Evolutionary conservation across 805 yeast genomes (phyloP), one percentile per base, ranked within the genome.

Genomic region (Cyberlindnera mississippiensis): DNA sequence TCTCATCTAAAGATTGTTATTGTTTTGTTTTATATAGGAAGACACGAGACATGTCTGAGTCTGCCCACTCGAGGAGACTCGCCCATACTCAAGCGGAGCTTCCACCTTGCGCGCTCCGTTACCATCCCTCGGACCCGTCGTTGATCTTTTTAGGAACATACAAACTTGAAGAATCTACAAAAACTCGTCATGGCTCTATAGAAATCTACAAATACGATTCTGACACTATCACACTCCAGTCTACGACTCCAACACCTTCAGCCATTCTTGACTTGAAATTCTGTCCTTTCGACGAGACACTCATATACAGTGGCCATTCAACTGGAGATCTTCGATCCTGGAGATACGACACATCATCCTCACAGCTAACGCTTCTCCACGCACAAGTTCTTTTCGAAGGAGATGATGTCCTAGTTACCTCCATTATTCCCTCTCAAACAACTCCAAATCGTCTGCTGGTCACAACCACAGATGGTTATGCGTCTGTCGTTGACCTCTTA

Each of bases 71-170:
- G 10, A 28, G 28, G 33, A 34, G 39, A 12, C 24, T 59, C 2
- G 59, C 66, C 3, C 48, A 51, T 1, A 61, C 69, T 3, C 64
- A 62, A 18, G 69, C 91, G 0, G 61, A 66, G 2, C 65, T 79
- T 2, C 98, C 98, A 1, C 97, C 98, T 1, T 93, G 98, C 59
- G 82, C 86, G 33, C 61, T 91, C 4, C 69, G 82, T 28, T 71
- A 81, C 9, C 76, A 74, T 38, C 84, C 85, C 0, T 44, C 55
- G 0, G 76, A 78, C 33, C 53, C 62, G 4, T 52, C 71, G 0
- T 56, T 74, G 9, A 49, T 87, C 2, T 57, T 87, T 10, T 60
- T 87, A 1, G 98, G 97, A 0, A 89, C 96, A 0, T 91, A 93
- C 59, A 76, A 82, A 41, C 67, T 91, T 28, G 80, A 86, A 37